Conservation (phyloP, 2,329 filamentous ascomycete species). For the Pyrenochaeta sp. region DNA sequence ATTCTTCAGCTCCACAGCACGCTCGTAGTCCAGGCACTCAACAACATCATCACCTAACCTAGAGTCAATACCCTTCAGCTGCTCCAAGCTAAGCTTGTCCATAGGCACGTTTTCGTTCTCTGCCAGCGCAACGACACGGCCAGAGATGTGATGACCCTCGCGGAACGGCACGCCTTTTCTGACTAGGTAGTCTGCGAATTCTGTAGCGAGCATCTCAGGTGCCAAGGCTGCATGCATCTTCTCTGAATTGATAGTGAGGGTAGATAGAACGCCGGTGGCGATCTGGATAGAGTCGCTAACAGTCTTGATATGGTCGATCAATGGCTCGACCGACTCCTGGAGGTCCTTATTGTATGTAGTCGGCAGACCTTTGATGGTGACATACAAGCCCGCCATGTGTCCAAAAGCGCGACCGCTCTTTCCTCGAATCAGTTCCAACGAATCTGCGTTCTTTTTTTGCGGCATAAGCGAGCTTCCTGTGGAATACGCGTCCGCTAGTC, state of each 20-base stretch:
- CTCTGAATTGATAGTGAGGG: slow-evolving; percentile 72
- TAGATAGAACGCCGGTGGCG: slow-evolving; percentile 80
- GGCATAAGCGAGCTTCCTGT: slow-evolving; percentile 82
- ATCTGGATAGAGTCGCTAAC: slow-evolving; percentile 83
- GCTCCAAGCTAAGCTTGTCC: slow-evolving; percentile 72
- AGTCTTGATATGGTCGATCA: slow-evolving; percentile 85
- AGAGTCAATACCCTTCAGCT: slow-evolving; percentile 72
- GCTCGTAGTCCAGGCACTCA: slow-evolving; percentile 80
- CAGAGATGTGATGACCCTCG: slow-evolving; percentile 81
- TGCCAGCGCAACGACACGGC: slow-evolving; percentile 74
- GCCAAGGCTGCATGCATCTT: slow-evolving; percentile 82
- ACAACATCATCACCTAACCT: slow-evolving; percentile 77
- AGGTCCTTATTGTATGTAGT: slow-evolving; percentile 91
- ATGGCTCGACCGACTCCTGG: slow-evolving; percentile 87
- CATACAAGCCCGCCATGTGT: slow-evolving; percentile 81
- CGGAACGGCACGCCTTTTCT: slow-evolving; percentile 77
- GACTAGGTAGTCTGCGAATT: slow-evolving; percentile 71
- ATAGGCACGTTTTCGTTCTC: slow-evolving; percentile 73
- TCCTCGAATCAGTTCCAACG: slow-evolving; percentile 77
- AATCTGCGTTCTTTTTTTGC: slow-evolving; percentile 85
- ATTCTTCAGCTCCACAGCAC: slow-evolving; percentile 79
- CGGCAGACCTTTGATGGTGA: slow-evolving; percentile 77
- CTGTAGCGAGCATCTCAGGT: slow-evolving; percentile 82
- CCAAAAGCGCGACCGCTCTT: slow-evolving; percentile 81
- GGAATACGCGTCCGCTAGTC: slow-evolving; percentile 79